A percentile compares a stretch with the other conserved stretches of the same genome.
These are phyloP conservation scores for Aspergillus fumigatus DNA, from an alignment of 2,329 filamentous ascomycete species.

Conservation along the genomic window DNA sequence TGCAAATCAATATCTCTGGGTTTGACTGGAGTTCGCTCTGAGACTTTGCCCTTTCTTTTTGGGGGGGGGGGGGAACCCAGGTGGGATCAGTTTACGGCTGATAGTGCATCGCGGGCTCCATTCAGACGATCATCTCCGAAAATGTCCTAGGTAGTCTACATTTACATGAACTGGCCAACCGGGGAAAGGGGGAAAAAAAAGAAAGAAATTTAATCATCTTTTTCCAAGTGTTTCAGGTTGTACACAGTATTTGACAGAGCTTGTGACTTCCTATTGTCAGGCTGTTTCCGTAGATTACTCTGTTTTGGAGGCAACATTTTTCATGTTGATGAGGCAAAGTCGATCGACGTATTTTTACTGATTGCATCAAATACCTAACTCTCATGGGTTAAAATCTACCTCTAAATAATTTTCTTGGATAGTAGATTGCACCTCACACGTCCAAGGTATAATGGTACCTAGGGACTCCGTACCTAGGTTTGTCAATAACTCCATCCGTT, in stretches of 20 bases:
- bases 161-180: neutral
- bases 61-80: no score
- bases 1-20: neutral
- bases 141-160: conserved; percentile 9
- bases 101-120: conserved; percentile 15
- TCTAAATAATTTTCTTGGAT: neutral
- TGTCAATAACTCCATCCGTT: neutral
- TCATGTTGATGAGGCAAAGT: neutral
- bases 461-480: neutral
- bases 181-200: neutral
- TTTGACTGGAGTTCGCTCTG: neutral
- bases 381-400: neutral
- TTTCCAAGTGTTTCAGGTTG: neutral
- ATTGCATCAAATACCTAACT: neutral
- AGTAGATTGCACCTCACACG: neutral
- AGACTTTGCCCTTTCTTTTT: neutral
- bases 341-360: neutral
- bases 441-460: neutral
- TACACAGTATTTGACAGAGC: neutral
- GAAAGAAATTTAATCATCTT: neutral
- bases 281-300: neutral
- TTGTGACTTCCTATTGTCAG: neutral
- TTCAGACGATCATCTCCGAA: conserved; percentile 17
- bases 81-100: neutral
- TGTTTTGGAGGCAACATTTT: neutral